These are phyloP conservation scores for Aphanomyces euteiches DNA, from an alignment of 352 stramenopile genomes.

Conservation along the genomic window DNA sequence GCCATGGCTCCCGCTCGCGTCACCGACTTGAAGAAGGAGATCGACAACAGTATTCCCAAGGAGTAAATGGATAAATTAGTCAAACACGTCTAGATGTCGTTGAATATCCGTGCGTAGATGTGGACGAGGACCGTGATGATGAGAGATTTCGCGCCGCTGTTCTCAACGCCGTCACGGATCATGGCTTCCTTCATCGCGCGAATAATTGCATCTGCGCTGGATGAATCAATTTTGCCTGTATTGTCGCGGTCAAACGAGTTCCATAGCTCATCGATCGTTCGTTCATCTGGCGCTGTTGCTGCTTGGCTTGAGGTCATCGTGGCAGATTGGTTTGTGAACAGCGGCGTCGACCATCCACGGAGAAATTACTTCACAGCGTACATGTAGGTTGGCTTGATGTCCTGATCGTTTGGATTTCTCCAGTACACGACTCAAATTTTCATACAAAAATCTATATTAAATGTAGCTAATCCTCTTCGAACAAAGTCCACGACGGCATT, in stretches of 20 bases:
- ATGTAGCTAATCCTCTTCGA: too few species aligned
- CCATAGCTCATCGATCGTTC: slow-evolving; percentile 13
- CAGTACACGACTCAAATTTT: too few species aligned
- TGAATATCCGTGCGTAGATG: slow-evolving; percentile 3
- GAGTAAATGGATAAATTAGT: slow-evolving; percentile 8
- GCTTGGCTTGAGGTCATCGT: not conserved
- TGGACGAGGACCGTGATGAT: not conserved
- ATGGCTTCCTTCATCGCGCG: slow-evolving; percentile 16
- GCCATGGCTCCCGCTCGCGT: slow-evolving; percentile 68
- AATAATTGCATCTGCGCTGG: not conserved
- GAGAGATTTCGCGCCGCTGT: slow-evolving; percentile 13
- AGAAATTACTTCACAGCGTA: not conserved
- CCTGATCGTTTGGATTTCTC: too few species aligned
- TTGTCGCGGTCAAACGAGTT: slow-evolving; percentile 2
- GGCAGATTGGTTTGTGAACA: not conserved
- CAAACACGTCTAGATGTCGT: not conserved
- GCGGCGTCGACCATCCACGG: not conserved
- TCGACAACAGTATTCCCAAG: slow-evolving; percentile 42
- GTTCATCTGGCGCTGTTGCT: not conserved
- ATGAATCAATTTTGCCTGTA: not conserved
- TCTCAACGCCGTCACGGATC: not conserved
- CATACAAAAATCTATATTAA: too few species aligned
- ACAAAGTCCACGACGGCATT: too few species aligned
- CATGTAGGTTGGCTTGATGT: too few species aligned
- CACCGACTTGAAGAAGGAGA: slow-evolving; percentile 52